Percentiles rank a stretch among this genome's conserved stretches.
These are phyloP conservation scores for Lactifluus volemus DNA, from an alignment of 768 basidiomycete species.

Conservation along the genomic window DNA sequence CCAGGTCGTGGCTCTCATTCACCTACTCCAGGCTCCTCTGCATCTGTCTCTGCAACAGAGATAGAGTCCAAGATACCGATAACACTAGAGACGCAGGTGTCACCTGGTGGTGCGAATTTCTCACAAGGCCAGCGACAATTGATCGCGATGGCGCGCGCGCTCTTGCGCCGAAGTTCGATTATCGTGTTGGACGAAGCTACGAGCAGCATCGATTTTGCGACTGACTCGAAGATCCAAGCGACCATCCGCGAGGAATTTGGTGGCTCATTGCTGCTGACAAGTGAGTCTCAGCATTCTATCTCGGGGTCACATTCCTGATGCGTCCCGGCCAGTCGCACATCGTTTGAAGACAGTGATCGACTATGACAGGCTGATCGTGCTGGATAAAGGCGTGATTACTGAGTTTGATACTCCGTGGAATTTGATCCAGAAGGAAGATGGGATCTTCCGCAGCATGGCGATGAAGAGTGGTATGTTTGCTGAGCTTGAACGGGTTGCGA, in stretches of 20 bases:
- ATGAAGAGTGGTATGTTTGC: constrained; percentile 53
- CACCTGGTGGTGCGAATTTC: constrained; percentile 83
- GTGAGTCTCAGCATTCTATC: constrained; percentile 33
- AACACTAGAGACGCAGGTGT: constrained; percentile 69
- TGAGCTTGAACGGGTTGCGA: constrained; percentile 53
- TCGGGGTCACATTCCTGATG: neutral
- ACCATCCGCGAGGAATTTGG: constrained; percentile 84
- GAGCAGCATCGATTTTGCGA: constrained; percentile 79
- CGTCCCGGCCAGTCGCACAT: constrained; percentile 48
- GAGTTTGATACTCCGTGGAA: constrained; percentile 47
- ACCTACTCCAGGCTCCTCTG: constrained; percentile 36
- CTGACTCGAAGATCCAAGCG: constrained; percentile 84
- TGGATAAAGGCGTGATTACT: constrained; percentile 54
- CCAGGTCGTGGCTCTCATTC: constrained; percentile 28
- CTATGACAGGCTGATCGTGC: constrained; percentile 68
- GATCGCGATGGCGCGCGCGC: constrained; percentile 77
- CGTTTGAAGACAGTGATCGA: constrained; percentile 72
- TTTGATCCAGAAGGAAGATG: constrained; percentile 37
- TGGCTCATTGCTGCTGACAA: constrained; percentile 61
- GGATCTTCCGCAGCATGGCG: constrained; percentile 46
- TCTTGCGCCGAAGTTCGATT: constrained; percentile 61
- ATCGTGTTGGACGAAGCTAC: constrained; percentile 81
- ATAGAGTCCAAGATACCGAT: constrained; percentile 48
- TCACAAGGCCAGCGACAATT: constrained; percentile 88
- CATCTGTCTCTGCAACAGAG: constrained; percentile 35